These are phyloP conservation scores for Urostyla sp. DNA, from an alignment of 73 alveolate genomes.

Conservation along the genomic window DNA sequence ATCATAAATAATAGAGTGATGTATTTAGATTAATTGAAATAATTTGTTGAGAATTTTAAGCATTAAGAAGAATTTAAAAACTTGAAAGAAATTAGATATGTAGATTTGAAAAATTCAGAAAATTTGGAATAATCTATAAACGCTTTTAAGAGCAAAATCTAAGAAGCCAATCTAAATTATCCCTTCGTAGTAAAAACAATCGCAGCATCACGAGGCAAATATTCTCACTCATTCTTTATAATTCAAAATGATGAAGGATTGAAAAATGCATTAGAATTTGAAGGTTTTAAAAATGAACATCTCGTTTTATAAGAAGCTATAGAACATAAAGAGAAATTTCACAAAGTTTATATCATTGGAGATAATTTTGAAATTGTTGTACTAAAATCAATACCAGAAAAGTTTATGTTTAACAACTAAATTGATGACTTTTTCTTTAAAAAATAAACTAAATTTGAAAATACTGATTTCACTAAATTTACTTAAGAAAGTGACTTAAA, in stretches of 20 bases:
- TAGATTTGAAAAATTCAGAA: neutral
- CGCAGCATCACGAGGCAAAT: constrained; percentile 19
- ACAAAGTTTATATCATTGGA: constrained; percentile 30
- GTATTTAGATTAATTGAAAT: neutral
- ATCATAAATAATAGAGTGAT: neutral
- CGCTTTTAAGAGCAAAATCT: neutral
- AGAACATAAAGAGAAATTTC: constrained; percentile 9
- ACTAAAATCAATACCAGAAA: constrained; percentile 4
- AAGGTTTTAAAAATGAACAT: constrained; percentile 26
- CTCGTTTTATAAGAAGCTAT: constrained; percentile 11
- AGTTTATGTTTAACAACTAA: neutral
- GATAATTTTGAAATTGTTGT: constrained; percentile 2
- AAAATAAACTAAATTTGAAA: constrained; percentile 30
- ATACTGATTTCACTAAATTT: constrained; percentile 2
- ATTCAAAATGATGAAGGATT: constrained; percentile 17
- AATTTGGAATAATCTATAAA: neutral
- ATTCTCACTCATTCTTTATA: constrained; percentile 26
- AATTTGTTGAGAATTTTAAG: neutral
- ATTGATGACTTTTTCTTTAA: constrained; percentile 25
- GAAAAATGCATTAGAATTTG: neutral
- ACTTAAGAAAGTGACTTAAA: neutral
- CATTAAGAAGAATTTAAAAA: neutral
- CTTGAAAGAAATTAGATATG: neutral
- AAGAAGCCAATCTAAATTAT: neutral
- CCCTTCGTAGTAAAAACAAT: constrained; percentile 27